Percentiles rank a stretch among this genome's conserved stretches.
Conservation (phyloP, 2,329 filamentous ascomycete species). For the Purpureocillium lavendulum region DNA sequence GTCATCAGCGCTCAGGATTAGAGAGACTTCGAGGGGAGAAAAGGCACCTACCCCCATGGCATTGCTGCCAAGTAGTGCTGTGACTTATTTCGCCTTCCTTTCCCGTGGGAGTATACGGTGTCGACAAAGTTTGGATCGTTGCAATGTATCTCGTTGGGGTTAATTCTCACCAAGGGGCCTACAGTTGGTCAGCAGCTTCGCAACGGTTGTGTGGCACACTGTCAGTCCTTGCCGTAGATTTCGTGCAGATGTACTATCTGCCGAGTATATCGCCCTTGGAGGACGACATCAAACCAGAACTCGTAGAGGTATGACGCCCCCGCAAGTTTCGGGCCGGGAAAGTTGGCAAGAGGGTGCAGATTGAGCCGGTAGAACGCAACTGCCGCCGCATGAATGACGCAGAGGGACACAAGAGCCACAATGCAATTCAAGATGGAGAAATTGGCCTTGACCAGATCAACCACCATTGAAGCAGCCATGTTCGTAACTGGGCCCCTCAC, state of each 20-base stretch:
- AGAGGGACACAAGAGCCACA: not conserved
- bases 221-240: slow-evolving; percentile 12
- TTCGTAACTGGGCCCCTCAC: no score
- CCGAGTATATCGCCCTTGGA: slow-evolving; percentile 8
- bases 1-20: no score
- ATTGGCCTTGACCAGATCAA: no score
- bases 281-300: slow-evolving; percentile 17
- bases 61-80: slow-evolving; percentile 7
- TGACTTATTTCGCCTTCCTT: slow-evolving; percentile 10
- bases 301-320: slow-evolving; percentile 11
- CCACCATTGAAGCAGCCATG: no score
- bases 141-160: slow-evolving; percentile 17
- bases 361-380: slow-evolving; percentile 6
- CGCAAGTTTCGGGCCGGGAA: slow-evolving; percentile 15
- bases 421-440: not conserved
- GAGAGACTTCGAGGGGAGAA: no score
- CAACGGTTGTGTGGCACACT: no score
- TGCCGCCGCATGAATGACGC: not conserved
- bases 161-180: slow-evolving; percentile 19
- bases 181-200: not conserved
- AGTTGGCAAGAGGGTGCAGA: slow-evolving; percentile 10
- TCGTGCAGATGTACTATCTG: slow-evolving; percentile 14
- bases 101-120: slow-evolving; percentile 11
- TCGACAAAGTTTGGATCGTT: slow-evolving; percentile 17
- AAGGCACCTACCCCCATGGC: slow-evolving; percentile 5